Evolutionary conservation across 2,329 filamentous ascomycete species (phyloP), one percentile per base, ranked within the genome.

Genomic region (Colletotrichum musicola): DNA sequence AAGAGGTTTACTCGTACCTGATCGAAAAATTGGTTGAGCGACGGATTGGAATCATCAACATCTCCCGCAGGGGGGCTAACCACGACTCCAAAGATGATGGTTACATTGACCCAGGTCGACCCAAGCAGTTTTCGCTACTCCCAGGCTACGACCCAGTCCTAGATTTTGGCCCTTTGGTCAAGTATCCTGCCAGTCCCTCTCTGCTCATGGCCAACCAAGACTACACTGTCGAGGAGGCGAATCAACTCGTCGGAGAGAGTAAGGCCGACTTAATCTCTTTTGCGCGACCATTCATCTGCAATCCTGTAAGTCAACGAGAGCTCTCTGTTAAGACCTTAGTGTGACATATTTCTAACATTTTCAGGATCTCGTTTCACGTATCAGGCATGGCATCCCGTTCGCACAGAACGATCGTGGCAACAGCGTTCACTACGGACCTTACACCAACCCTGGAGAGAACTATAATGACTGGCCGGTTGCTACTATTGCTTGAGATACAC

Each of bases 41-140:
- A 7, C 79, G 81, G 12, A 77, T 89, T 18, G 81, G 84, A 1
- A 88, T 84, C 74, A 72, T 86, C 27, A 85, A 87, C 74, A 64
- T 88, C 7, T 54, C 51, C 10, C 61, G 69, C 1, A 65, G 57
- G 16, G 65, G 69, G 4, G 22, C 54, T 9, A 46, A 53, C 13
- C n/a, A 55, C n/a, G 54, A 47, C 3, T 40, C n/a, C 16, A 57
- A 35, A 20, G 47, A 42, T 16, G 20, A 38, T 7, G 30, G 46
- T 1, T 62, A 42, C 12, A 44, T 54, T 20, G 38, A 25, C 5
- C 18, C 16, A 1, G 27, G 14, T 6, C 16, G 59, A 6, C 59
- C 59, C 6, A n/a, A 55, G 9, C 49, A 25, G 2, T 55, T 38
- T 6, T 38, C 40, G 12, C 9, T 55, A 6, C 68, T 64, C 1